A percentile compares a stretch with the other conserved stretches of the same genome.
Conservation (phyloP, 2,329 filamentous ascomycete species). For the Hymenoscyphus fraxineus region DNA sequence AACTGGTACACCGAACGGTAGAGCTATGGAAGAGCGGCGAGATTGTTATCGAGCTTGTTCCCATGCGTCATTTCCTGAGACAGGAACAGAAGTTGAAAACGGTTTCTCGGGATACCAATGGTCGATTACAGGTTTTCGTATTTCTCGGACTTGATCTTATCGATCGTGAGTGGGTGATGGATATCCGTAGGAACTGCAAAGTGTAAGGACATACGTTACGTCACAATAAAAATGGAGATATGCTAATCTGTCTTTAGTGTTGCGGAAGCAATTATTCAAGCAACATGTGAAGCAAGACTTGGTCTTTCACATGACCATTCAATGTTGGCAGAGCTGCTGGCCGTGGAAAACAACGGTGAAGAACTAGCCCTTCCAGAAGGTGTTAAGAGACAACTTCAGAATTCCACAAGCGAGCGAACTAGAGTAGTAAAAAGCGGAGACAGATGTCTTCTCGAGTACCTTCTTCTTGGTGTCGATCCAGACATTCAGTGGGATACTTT, state of each 20-base stretch:
- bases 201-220: constrained; percentile 1
- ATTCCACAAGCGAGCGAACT: constrained; percentile 15
- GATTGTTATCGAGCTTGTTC: constrained; percentile 18
- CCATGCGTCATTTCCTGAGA: constrained; percentile 17
- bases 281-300: constrained; percentile 21
- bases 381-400: constrained; percentile 22
- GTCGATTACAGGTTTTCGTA: constrained; percentile 9
- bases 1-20: constrained; percentile 27
- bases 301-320: constrained; percentile 25
- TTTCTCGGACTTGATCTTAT: constrained; percentile 15
- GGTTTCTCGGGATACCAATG: constrained; percentile 6
- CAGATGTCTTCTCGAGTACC: constrained; percentile 16
- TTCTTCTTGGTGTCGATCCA: constrained; percentile 22
- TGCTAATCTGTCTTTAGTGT: constrained; percentile 3
- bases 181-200: constrained; percentile 14
- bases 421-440: constrained; percentile 17
- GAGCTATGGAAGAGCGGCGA: constrained; percentile 17
- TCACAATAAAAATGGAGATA: background rate
- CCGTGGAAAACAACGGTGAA: constrained; percentile 3
- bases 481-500: constrained; percentile 26
- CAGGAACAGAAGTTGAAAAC: constrained; percentile 12
- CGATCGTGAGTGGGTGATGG: constrained; percentile 14
- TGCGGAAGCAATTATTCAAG: constrained; percentile 25
- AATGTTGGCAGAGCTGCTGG: constrained; percentile 17
- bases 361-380: constrained; percentile 20